Percentiles rank a stretch among this genome's conserved stretches.
These are phyloP conservation scores for Graphilbum fragrans DNA, from an alignment of 2,329 filamentous ascomycete genomes.

Conservation along the genomic window DNA sequence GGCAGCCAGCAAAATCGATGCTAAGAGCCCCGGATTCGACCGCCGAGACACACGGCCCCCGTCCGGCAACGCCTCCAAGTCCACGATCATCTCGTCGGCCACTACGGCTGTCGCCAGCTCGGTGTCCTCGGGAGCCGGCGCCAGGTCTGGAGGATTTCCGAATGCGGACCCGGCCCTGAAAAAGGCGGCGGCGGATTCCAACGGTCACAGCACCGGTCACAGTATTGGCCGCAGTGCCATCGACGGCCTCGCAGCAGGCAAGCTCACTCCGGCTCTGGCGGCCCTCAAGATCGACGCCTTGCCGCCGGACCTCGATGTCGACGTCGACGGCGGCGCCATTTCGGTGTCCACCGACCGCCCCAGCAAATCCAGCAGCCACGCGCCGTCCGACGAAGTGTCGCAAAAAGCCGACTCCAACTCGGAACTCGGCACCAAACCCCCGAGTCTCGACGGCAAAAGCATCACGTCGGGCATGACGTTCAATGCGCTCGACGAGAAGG, in stretches of 20 bases:
- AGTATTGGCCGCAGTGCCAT: neutral
- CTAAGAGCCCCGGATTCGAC: neutral
- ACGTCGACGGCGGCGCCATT: conserved; percentile 29
- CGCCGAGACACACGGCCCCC: neutral
- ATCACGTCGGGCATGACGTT: conserved; percentile 90
- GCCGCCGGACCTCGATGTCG: conserved; percentile 33
- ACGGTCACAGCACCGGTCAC: neutral
- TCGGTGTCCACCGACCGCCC: conserved; percentile 21
- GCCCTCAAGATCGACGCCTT: conserved; percentile 3
- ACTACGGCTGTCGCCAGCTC: neutral
- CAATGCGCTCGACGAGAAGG: conserved; percentile 82
- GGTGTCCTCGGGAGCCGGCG: neutral
- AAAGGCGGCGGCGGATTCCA: no score
- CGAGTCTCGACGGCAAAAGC: conserved; percentile 87
- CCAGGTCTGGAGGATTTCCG: no score
- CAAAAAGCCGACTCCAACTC: conserved; percentile 50
- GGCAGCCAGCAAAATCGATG: neutral
- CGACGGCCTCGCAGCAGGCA: neutral
- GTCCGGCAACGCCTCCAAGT: no score
- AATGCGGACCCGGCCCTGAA: no score
- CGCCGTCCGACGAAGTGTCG: conserved; percentile 40
- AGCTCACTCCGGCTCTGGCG: no score
- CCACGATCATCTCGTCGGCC: neutral
- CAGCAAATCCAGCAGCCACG: conserved; percentile 24
- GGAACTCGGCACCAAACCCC: conserved; percentile 64